Evolutionary conservation across 495 filamentous ascomycete genomes (phyloP).

Genomic region (Diplogelasinospora grovesii): DNA sequence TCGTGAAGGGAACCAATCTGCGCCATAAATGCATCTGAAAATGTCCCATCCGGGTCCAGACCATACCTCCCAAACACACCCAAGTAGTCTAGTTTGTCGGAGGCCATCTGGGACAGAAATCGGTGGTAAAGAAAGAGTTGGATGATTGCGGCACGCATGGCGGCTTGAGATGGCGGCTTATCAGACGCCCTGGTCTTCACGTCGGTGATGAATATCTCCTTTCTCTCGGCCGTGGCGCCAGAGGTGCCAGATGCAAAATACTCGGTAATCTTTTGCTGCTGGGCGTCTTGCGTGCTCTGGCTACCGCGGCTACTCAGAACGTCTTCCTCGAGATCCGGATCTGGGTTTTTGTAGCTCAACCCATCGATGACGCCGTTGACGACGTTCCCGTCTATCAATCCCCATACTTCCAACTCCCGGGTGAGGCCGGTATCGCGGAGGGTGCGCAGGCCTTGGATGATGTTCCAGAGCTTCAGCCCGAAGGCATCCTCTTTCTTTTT

Average conservation of each 20-base stretch:
- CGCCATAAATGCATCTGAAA: constrained; percentile 74
- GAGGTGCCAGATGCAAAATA: constrained; percentile 54
- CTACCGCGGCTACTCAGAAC: constrained; percentile 25
- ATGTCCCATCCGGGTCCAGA: constrained; percentile 54
- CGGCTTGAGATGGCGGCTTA: constrained; percentile 55
- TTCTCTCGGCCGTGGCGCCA: constrained; percentile 60
- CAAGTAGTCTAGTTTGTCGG: constrained; percentile 60
- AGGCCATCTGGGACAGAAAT: constrained; percentile 70
- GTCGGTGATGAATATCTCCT: constrained; percentile 73
- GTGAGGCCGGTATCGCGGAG: constrained; percentile 75
- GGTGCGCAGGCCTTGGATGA: constrained; percentile 75
- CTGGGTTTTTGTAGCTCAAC: constrained; percentile 70
- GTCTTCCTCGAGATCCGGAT: constrained; percentile 57
- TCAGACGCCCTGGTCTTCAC: constrained; percentile 72
- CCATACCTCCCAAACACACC: constrained; percentile 62
- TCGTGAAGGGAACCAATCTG: constrained; percentile 68
- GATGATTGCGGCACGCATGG: constrained; percentile 70
- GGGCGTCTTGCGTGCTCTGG: constrained; percentile 11
- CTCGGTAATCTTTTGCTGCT: constrained; percentile 18
- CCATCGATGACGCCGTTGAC: constrained; percentile 90
- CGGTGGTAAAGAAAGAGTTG: constrained; percentile 90
- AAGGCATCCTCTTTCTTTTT: constrained; percentile 72
- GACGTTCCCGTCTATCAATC: constrained; percentile 69
- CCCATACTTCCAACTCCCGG: constrained; percentile 91
- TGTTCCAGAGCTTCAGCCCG: constrained; percentile 84